Percentiles rank a stretch among this genome's conserved stretches.
Evolutionary conservation across 768 basidiomycete genomes (phyloP).

Genomic region (Tulasnella sp.): DNA sequence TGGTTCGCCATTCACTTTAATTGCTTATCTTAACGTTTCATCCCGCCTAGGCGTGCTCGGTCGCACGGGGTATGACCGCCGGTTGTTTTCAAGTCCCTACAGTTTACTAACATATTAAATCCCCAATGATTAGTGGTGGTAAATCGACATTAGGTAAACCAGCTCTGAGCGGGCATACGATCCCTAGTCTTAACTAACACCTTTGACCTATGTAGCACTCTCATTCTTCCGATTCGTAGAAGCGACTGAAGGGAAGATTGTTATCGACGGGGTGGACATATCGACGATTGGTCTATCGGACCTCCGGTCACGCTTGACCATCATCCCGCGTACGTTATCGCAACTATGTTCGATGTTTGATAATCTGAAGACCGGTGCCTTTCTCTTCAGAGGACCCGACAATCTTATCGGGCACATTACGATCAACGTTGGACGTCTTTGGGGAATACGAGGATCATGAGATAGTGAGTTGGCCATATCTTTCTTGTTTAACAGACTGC

Average conservation of each 20-base stretch:
- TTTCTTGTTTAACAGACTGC: neutral
- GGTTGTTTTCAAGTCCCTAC: neutral
- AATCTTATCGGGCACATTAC: conserved; percentile 70
- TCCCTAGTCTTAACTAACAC: neutral
- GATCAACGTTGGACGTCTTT: conserved; percentile 76
- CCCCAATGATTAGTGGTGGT: conserved; percentile 49
- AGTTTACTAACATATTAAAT: conserved; percentile 37
- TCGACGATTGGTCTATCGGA: conserved; percentile 70
- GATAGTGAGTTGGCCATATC: conserved; percentile 41
- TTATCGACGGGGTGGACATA: conserved; percentile 71
- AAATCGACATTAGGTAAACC: conserved; percentile 51
- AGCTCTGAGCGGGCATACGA: no score
- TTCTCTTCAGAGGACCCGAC: conserved; percentile 65
- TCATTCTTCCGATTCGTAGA: conserved; percentile 91
- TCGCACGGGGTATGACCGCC: conserved; percentile 23
- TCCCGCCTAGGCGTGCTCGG: conserved; percentile 56
- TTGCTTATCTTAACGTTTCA: conserved; percentile 30
- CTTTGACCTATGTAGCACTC: conserved; percentile 33
- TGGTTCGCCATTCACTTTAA: no score
- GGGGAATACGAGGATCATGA: conserved; percentile 75
- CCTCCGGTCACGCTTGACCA: conserved; percentile 62
- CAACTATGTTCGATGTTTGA: neutral
- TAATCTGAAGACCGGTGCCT: neutral
- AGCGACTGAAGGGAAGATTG: conserved; percentile 59
- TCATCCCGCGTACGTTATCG: conserved; percentile 49